Evolutionary conservation across 352 stramenopile genomes (phyloP).

Genomic region (Pythium biforme): DNA sequence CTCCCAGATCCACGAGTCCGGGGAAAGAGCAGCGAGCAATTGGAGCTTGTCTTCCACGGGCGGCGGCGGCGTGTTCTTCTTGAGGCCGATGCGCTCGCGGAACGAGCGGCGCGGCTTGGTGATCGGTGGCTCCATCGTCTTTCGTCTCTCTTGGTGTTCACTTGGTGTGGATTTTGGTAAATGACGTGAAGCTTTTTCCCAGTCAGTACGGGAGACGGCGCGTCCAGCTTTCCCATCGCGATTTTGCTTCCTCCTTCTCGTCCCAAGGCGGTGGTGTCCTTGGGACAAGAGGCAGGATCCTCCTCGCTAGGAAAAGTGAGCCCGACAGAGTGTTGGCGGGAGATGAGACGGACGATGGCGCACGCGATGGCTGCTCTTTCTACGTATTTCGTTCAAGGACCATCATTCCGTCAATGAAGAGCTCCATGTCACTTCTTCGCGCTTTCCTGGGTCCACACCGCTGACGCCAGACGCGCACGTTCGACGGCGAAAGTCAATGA

Average conservation of each 20-base stretch:
- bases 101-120: neutral
- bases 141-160: neutral
- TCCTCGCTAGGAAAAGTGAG: too few species aligned
- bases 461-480: neutral
- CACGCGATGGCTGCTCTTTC: too few species aligned
- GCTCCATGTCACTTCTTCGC: neutral
- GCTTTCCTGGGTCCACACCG: neutral
- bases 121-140: neutral
- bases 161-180: neutral
- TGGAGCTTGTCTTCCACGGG: neutral
- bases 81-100: slow-evolving; percentile 1
- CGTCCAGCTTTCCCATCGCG: too few species aligned
- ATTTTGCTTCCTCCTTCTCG: too few species aligned
- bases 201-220: too few species aligned
- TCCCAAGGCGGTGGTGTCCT: too few species aligned
- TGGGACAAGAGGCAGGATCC: too few species aligned
- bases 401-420: too few species aligned
- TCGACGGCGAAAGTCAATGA: neutral
- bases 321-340: too few species aligned
- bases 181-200: too few species aligned
- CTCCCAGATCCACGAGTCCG: slow-evolving; percentile 7
- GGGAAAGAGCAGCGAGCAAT: neutral
- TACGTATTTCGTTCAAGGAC: too few species aligned
- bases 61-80: neutral
- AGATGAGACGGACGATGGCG: too few species aligned